Evolutionary conservation across 352 stramenopile species (phyloP), one percentile per base, ranked within the genome.

Genomic region (Pilasporangium apinafurcum): DNA sequence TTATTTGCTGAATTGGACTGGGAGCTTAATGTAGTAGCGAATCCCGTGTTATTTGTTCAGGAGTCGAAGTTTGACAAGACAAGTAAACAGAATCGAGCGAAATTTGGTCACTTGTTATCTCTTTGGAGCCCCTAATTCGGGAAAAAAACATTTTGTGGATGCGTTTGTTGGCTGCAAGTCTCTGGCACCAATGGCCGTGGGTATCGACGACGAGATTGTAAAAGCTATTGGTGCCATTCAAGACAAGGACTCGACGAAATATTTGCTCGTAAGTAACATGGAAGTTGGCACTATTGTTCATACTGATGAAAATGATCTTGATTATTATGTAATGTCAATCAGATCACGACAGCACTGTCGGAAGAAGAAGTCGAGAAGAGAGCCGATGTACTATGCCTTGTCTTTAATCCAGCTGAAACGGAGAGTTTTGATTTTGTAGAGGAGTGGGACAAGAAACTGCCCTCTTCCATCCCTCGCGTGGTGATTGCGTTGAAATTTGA

Each of bases 71-170:
- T 32, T 68, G 24, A 85, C 74, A 20, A 68, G 72, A 9, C 73
- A 87, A 27, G 63, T 59, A 6, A 72, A 51, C 34, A 56, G 50
- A 27, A 85, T 86, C 27, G 71, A 87, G 10, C 74, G 76, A 26
- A 82, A 87, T 21, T 59, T 90, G 17, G 55, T 87, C 8, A 84
- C 77, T 22, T 86, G 73, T 46, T 86, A 84, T 44, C 52, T 92
- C 25, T 82, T 81, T 41, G 68, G 75, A 0, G 59, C 64, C 9
- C 32, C 54, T 0, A 46, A 56, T 17, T 59, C 69, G 13, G 62
- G 65, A 17, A 91, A 88, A 53, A 72, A 62, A 13, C 44, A 65
- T 8, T 76, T 86, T 44, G 52, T 82, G 16, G 59, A 56, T 45
- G 56, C 65, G 12, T 79, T 90, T 29, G 62, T 78, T 32, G 70